These are phyloP conservation scores for Panaeolus cyanescens DNA, from an alignment of 768 basidiomycete genomes.

Conservation along the genomic window DNA sequence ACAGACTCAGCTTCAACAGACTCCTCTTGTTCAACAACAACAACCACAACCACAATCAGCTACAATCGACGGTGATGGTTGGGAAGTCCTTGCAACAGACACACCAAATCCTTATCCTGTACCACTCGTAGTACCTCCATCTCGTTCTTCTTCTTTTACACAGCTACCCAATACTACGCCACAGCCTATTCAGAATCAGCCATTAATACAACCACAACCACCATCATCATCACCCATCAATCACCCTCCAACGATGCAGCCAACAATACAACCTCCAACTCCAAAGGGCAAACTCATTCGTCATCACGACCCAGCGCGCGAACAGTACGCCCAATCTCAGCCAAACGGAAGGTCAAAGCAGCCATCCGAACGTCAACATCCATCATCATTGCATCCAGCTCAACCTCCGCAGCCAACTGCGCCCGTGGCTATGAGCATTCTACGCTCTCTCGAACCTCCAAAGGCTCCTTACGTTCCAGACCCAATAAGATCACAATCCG, in stretches of 20 bases:
- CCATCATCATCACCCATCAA: constrained; percentile 37
- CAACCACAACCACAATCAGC: constrained; percentile 21
- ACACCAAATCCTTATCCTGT: not conserved
- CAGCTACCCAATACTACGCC: not conserved
- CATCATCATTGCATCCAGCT: not conserved
- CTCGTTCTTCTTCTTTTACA: not conserved
- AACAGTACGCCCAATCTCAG: constrained; percentile 11
- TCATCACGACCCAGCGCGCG: constrained; percentile 19
- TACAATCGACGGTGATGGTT: constrained; percentile 42
- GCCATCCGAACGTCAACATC: not conserved
- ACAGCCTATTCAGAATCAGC: not conserved
- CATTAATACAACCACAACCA: constrained; percentile 41
- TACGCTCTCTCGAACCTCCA: constrained; percentile 64
- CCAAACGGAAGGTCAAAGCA: constrained; percentile 13
- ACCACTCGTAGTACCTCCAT: not conserved
- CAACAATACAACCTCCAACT: not conserved
- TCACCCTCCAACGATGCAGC: constrained; percentile 38
- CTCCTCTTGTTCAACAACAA: constrained; percentile 9
- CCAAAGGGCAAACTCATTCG: constrained; percentile 18
- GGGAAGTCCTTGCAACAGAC: constrained; percentile 35
- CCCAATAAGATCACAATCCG: constrained; percentile 31
- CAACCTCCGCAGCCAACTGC: constrained; percentile 20
- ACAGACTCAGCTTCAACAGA: constrained; percentile 8
- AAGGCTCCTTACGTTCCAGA: not conserved
- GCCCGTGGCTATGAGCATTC: constrained; percentile 52